Evolutionary conservation across 75 land plant species (phyloP), one percentile per base, ranked within the genome.

Genomic region (Azolla pinnata): DNA sequence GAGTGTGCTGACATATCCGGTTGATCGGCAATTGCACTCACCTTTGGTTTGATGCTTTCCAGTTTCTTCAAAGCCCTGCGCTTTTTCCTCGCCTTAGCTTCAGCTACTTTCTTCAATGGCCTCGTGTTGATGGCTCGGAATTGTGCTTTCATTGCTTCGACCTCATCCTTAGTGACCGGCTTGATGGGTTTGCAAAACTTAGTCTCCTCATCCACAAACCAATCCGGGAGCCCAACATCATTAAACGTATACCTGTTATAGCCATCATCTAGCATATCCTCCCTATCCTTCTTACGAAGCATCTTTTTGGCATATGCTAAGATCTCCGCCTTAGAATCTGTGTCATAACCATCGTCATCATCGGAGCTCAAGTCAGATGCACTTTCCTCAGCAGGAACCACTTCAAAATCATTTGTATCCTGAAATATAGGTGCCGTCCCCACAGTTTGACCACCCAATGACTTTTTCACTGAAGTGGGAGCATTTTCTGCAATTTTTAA

Each of bases 41-140:
- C 99, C 80, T 93, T 93, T 67, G 81, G 72, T 1, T 81, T 66
- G 18, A 72, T 85, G 67, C 81, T 75, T 59, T 86, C 96, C 40
- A 89, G 63, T 66, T 79, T 74, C 40, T 79, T 83, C 77, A 71
- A 68, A 3, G 83, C 87, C 56, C 63, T 80, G 8, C 80, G 59
- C 62, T 93, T 89, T 79, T 86, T 93, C 24, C 96, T 65, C 2
- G 87, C 96, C 54, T 89, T 93, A 25, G 99, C 99, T 63, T 93
- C 74, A 10, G 96, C 99, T n/a, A 86, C 96, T 60, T 93, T 93
- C 76, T 93, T 93, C 16, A 79, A 84, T 4, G 96, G 99, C 0
- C 99, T 72, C 2, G 99, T 87, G 72, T 93, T 77, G 54, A 93
- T 93, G 53, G 80, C 96, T 50, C 75, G 78, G 47, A 93, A 89